phyloP scores from a whole-genome alignment of 768 basidiomycete species.

The Aureoboletus auriporus region DNA sequence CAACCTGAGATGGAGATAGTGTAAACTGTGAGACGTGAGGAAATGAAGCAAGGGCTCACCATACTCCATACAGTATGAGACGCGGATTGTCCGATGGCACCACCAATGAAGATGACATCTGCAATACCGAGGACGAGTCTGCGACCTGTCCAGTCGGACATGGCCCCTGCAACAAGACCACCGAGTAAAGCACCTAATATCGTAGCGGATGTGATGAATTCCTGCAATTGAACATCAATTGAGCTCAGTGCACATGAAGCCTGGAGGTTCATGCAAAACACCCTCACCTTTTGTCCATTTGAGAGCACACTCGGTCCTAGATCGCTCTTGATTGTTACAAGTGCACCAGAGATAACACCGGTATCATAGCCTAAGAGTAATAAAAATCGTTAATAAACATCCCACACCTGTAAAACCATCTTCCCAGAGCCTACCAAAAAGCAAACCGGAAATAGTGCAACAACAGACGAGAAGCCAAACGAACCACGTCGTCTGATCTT shows the following conservation, averaged over 20 bases:
- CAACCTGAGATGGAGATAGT: constrained; percentile 40
- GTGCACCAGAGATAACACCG: constrained; percentile 76
- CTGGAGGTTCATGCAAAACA: background rate
- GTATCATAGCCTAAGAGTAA: constrained; percentile 65
- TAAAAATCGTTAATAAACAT: background rate
- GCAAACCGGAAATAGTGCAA: constrained; percentile 70
- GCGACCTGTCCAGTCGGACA: constrained; percentile 70
- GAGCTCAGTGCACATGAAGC: background rate
- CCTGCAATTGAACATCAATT: constrained; percentile 37
- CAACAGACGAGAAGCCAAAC: constrained; percentile 74
- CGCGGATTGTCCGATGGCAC: constrained; percentile 68
- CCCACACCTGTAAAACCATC: no score
- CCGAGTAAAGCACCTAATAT: constrained; percentile 76
- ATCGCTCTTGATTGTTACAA: constrained; percentile 67
- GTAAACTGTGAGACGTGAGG: background rate
- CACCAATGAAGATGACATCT: constrained; percentile 70
- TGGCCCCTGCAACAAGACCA: constrained; percentile 62
- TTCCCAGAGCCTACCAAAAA: constrained; percentile 54
- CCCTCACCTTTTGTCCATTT: constrained; percentile 55
- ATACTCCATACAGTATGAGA: constrained; percentile 68
- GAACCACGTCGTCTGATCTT: constrained; percentile 66
- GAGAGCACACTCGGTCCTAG: constrained; percentile 56
- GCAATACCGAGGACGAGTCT: constrained; percentile 61
- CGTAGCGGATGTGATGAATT: constrained; percentile 77
- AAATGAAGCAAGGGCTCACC: constrained; percentile 33